Evolutionary conservation across 1,284 basidiomycete genomes (phyloP), one percentile per base, ranked within the genome.

Genomic region (Moesziomyces sp.): DNA sequence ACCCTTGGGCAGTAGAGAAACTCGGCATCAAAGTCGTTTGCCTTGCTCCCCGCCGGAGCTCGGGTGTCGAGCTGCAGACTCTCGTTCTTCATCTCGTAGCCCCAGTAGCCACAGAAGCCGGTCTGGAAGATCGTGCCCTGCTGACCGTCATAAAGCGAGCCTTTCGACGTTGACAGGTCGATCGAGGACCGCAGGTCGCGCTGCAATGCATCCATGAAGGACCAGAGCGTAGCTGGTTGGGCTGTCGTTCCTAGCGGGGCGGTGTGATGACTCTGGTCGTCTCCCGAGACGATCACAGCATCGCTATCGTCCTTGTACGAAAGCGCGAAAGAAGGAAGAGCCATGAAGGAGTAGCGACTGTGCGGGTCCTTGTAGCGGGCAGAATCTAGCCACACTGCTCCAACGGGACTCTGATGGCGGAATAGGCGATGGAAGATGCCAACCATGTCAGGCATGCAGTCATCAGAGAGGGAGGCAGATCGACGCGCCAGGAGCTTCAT

Each of bases 61-160:
- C 48, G 44, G 5, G 52, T 60, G 21, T 60, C 64, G 16, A 80
- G 58, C 30, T 52, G 35, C 13, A 88, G 67, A 45, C 85, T 85
- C 58, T 87, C 87, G 56, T 85, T 82, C 77, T 87, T 87, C 87
- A 88, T 87, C 76, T 88, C 88, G 72, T 88, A 88, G 1, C 86
- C 86, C 75, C 87, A 86, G 78, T 86, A 87, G 0, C 88, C 88
- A 1, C 86, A 84, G 83, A 87, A 88, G 1, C 88, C 88, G 4
- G 52, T 85, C 80, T 67, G 80, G 78, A 84, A 86, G 85, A n/a
- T 78, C 79, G 30, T 78, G 69, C 38, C 57, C 46, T 35, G 51
- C 18, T 53, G 53, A 14, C 48, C 60, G 14, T 68, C 38, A 9
- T 61, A 48, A 18, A 57, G 26, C 1, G 26, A 21, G 11, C 28